A percentile compares a stretch with the other conserved stretches of the same genome.
Conservation (phyloP, 768 basidiomycete genomes). For the Thelephora aurantiotincta region DNA sequence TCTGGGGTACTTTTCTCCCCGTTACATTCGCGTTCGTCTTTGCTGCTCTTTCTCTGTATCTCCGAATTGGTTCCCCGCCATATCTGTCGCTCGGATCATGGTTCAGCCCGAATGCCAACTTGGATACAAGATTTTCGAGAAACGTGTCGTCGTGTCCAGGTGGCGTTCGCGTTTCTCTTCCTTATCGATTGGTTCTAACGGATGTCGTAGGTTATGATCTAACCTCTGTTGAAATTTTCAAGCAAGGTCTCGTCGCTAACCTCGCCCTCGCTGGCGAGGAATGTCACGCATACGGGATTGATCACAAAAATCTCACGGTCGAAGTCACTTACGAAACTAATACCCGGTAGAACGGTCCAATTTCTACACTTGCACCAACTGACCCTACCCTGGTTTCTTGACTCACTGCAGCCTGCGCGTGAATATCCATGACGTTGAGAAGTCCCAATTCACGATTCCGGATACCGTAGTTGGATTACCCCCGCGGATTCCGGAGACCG, state of each 20-base stretch:
- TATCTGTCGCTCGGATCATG: too few relatives aligned
- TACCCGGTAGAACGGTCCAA: slow-evolving; percentile 26
- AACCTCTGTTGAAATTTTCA: slow-evolving; percentile 25
- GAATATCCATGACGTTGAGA: slow-evolving; percentile 46
- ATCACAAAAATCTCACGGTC: slow-evolving; percentile 44
- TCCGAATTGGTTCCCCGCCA: too few relatives aligned
- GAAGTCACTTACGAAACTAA: slow-evolving; percentile 48
- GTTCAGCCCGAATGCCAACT: too few relatives aligned
- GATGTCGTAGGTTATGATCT: slow-evolving; percentile 37
- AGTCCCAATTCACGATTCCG: slow-evolving; percentile 56
- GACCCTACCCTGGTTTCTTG: slow-evolving; percentile 22
- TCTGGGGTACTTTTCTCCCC: too few relatives aligned
- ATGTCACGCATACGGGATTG: slow-evolving; percentile 54
- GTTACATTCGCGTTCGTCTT: too few relatives aligned
- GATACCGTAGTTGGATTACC: slow-evolving; percentile 32
- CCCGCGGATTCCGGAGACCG: slow-evolving; percentile 18
- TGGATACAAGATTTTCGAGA: slow-evolving; percentile 6
- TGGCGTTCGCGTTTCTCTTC: slow-evolving; percentile 1
- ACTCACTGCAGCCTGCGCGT: slow-evolving; percentile 41
- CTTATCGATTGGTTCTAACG: not conserved
- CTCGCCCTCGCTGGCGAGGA: slow-evolving; percentile 37
- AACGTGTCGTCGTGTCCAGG: slow-evolving; percentile 17
- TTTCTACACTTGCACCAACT: not conserved
- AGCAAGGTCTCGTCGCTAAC: slow-evolving; percentile 37
- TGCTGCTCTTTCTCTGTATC: too few relatives aligned